These are phyloP conservation scores for Malus sylvestris DNA, from an alignment of 306 rosid genomes.

Conservation along the genomic window DNA sequence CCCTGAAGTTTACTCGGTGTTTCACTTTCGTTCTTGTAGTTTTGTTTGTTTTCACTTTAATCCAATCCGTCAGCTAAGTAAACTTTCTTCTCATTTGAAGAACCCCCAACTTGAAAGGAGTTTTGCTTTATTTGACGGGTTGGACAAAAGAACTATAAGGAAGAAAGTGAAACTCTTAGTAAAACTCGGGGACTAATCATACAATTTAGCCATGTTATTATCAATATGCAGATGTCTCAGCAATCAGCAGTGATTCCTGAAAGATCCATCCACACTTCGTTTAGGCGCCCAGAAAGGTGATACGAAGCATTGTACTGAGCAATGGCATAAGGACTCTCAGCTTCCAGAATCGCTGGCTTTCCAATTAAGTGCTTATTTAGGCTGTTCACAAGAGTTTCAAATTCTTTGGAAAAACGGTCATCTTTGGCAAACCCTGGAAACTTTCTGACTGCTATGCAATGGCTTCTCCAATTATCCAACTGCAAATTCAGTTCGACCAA, in stretches of 20 bases:
- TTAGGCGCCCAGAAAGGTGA: slow-evolving; percentile 35
- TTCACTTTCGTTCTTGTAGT: not conserved
- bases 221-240: not conserved
- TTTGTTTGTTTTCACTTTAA: not conserved
- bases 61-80: not conserved
- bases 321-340: slow-evolving; percentile 31
- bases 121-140: not conserved
- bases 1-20: not conserved
- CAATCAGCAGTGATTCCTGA: slow-evolving; percentile 27
- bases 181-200: not conserved
- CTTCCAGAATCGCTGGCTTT: slow-evolving; percentile 18
- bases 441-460: slow-evolving; percentile 55
- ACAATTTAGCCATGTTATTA: not conserved
- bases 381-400: slow-evolving; percentile 39
- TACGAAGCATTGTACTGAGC: slow-evolving; percentile 64
- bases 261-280: slow-evolving; percentile 64
- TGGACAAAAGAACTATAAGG: not conserved
- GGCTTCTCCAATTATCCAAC: slow-evolving; percentile 43
- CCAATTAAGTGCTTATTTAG: slow-evolving; percentile 25
- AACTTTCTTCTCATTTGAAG: not conserved
- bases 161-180: not conserved
- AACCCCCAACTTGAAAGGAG: too few relatives aligned
- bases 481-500: slow-evolving; percentile 44
- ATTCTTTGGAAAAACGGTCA: slow-evolving; percentile 37
- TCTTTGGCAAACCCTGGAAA: slow-evolving; percentile 68